Percentiles rank a stretch among this genome's conserved stretches.
Conservation (phyloP, 345 rosid genomes). For the Chamaenerion angustifolium region DNA sequence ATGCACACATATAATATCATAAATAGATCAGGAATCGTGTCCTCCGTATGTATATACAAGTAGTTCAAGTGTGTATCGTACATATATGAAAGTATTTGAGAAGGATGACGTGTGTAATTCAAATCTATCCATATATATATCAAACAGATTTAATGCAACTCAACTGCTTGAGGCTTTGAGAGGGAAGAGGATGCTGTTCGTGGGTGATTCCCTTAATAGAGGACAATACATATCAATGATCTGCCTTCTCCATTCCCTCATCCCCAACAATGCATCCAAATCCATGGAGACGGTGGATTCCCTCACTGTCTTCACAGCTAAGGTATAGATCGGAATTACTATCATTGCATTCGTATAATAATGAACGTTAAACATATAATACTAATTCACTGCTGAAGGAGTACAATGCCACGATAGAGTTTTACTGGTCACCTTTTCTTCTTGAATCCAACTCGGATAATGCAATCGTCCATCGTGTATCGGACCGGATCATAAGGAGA, state of each 20-base stretch:
- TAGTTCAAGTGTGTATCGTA: too few relatives aligned
- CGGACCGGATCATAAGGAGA: conserved; percentile 68
- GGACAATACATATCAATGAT: conserved; percentile 85
- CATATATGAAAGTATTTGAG: too few relatives aligned
- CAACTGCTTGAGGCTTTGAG: conserved; percentile 66
- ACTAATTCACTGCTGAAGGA: conserved; percentile 37
- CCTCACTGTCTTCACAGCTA: conserved; percentile 71
- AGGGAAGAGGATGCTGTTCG: conserved; percentile 92
- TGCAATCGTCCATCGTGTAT: conserved; percentile 54
- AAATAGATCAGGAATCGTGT: too few relatives aligned
- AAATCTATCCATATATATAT: too few relatives aligned
- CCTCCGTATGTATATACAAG: too few relatives aligned
- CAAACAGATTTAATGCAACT: conserved; percentile 74
- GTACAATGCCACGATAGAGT: conserved; percentile 84
- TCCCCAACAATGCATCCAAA: conserved; percentile 53
- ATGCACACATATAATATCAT: too few relatives aligned
- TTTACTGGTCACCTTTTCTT: conserved; percentile 94
- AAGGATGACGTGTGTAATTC: too few relatives aligned
- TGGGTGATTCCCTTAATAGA: conserved; percentile 85
- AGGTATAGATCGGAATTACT: too few relatives aligned
- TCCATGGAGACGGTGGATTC: conserved; percentile 73
- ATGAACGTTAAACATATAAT: too few relatives aligned
- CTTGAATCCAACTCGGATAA: conserved; percentile 91
- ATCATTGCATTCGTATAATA: too few relatives aligned
- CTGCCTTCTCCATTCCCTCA: conserved; percentile 74